Conservation (phyloP, 2,329 filamentous ascomycete genomes). For the Alternaria hordeiaustralica region DNA sequence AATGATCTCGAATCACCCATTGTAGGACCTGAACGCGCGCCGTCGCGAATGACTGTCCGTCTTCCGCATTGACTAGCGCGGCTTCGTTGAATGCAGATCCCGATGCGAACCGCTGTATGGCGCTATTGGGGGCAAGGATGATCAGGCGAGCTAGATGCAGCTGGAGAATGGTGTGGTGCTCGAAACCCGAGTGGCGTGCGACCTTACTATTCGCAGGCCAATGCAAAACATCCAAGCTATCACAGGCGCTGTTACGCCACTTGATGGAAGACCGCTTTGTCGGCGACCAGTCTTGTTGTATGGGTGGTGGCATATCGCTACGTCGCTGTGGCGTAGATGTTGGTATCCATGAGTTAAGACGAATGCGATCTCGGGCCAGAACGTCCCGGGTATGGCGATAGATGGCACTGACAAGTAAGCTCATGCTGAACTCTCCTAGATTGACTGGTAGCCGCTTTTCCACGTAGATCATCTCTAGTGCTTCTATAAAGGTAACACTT, state of each 20-base stretch:
- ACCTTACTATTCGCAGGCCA: conserved; percentile 64
- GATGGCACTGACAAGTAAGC: conserved; percentile 59
- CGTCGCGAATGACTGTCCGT: background rate
- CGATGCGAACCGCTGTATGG: conserved; percentile 54
- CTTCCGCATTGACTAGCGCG: background rate
- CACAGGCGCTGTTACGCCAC: conserved; percentile 56
- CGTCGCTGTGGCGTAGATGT: conserved; percentile 22
- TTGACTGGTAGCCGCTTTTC: conserved; percentile 55
- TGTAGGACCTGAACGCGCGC: conserved; percentile 47
- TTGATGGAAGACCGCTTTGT: conserved; percentile 56
- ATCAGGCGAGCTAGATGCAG: conserved; percentile 62
- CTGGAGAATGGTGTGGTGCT: conserved; percentile 63
- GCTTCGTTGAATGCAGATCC: conserved; percentile 21
- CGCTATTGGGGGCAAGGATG: conserved; percentile 57
- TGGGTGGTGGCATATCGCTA: conserved; percentile 4
- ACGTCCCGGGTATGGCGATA: conserved; percentile 60
- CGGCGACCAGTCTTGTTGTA: conserved; percentile 53
- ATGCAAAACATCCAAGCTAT: conserved; percentile 63
- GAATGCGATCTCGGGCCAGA: conserved; percentile 53
- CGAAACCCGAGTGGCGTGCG: conserved; percentile 57
- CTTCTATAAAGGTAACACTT: conserved; percentile 19
- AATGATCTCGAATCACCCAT: conserved; percentile 60
- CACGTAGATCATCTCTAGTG: conserved; percentile 56
- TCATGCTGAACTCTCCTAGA: conserved; percentile 58
- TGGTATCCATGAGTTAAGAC: conserved; percentile 50